Conservation (phyloP, 2,329 filamentous ascomycete genomes). For the Aspergillus costaricaensis region DNA sequence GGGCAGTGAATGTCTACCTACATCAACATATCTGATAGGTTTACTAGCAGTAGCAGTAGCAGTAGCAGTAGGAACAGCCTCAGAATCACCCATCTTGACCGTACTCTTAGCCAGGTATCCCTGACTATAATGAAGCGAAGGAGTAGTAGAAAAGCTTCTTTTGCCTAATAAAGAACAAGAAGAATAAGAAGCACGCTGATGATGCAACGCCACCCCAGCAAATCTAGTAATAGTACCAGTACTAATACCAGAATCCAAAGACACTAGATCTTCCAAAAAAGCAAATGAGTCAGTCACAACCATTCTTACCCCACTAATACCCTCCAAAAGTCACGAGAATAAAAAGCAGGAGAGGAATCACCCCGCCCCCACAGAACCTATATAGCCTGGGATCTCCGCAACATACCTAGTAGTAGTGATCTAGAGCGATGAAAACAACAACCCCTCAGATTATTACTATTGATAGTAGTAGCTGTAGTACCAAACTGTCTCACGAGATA, state of each 20-base stretch:
- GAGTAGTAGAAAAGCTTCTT: conserved; percentile 14
- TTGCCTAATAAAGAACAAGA: conserved; percentile 9
- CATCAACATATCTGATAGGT: conserved; percentile 51
- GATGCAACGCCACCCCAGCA: not conserved
- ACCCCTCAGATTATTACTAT: conserved; percentile 13
- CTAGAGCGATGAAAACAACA: not conserved
- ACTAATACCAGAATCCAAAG: conserved; percentile 10
- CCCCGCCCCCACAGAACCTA: no score
- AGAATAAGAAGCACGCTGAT: conserved; percentile 1
- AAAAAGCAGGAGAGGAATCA: no score
- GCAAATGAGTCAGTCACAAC: not conserved
- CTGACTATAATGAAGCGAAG: not conserved
- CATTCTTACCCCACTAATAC: not conserved
- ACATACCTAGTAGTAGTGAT: no score
- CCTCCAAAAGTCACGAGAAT: not conserved
- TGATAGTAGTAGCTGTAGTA: conserved; percentile 16
- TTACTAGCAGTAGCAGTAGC: conserved; percentile 11
- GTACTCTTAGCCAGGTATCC: conserved; percentile 2
- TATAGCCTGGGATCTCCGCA: no score
- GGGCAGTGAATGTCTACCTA: conserved; percentile 29
- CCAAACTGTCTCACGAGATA: conserved; percentile 17
- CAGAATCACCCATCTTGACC: conserved; percentile 38
- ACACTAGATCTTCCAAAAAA: not conserved
- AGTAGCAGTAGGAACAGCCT: no score
- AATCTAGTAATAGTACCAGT: conserved; percentile 4